Conservation (phyloP, 2,329 filamentous ascomycete species). For the Leptoxyphium fumago region DNA sequence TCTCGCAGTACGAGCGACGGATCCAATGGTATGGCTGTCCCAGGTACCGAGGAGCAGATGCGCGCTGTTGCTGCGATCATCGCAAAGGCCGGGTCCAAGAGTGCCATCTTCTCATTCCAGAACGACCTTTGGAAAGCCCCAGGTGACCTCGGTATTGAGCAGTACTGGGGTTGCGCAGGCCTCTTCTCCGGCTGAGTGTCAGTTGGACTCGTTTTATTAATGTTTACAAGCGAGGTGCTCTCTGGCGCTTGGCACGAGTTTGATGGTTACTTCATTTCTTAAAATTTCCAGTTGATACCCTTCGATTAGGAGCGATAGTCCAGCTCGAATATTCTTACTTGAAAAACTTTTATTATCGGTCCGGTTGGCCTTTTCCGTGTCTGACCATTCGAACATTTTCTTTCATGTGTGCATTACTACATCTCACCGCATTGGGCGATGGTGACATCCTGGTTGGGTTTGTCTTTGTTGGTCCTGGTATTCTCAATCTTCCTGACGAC, state of each 20-base stretch:
- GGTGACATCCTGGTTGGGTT: conserved; percentile 70
- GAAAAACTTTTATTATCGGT: no score
- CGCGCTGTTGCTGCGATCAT: conserved; percentile 59
- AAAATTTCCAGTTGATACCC: neutral
- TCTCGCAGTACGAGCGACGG: conserved; percentile 35
- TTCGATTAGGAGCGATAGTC: neutral
- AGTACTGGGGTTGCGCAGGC: conserved; percentile 54
- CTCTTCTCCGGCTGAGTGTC: conserved; percentile 9
- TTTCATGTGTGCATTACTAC: conserved; percentile 30
- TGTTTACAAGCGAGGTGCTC: neutral
- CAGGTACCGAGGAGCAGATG: conserved; percentile 52
- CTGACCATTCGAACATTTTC: no score
- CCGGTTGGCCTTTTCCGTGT: no score
- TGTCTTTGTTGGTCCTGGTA: conserved; percentile 64
- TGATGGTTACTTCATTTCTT: neutral
- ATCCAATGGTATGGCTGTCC: conserved; percentile 57
- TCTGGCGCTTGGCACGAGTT: neutral
- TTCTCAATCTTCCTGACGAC: conserved; percentile 86
- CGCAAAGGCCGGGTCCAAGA: conserved; percentile 47
- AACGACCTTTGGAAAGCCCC: conserved; percentile 71
- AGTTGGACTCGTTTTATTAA: conserved; percentile 2
- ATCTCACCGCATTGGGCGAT: conserved; percentile 89
- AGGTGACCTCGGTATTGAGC: conserved; percentile 59
- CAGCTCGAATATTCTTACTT: no score
- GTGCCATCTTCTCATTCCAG: conserved; percentile 68